A percentile compares a stretch with the other conserved stretches of the same genome.
Evolutionary conservation across 495 filamentous ascomycete genomes (phyloP).

Genomic region (Daldinia grandis): DNA sequence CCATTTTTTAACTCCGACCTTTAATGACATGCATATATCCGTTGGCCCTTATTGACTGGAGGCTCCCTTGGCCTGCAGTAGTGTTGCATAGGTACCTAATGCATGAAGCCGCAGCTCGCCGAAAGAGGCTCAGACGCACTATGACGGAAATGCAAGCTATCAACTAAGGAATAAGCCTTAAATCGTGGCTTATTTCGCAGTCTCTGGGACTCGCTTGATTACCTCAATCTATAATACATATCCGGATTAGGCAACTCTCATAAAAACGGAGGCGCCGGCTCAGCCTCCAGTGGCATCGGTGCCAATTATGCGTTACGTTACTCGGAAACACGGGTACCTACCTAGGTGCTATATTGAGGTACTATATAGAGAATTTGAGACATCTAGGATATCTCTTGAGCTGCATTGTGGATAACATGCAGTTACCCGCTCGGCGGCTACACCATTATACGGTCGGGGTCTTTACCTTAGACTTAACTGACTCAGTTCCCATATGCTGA

Average conservation of each 20-base stretch:
- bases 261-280: slow-evolving; percentile 1
- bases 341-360: no score
- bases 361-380: not conserved
- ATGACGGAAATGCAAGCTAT: not conserved
- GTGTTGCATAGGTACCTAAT: not conserved
- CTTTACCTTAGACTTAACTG: not conserved
- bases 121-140: not conserved
- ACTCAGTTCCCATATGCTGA: not conserved
- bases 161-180: slow-evolving; percentile 7
- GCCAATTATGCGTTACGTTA: slow-evolving; percentile 18
- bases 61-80: not conserved
- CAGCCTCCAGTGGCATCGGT: slow-evolving; percentile 5
- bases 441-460: not conserved
- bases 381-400: not conserved
- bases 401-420: not conserved
- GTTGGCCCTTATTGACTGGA: not conserved
- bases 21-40: not conserved
- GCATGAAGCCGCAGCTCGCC: slow-evolving; percentile 10
- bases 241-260: slow-evolving; percentile 22
- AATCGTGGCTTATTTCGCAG: slow-evolving; percentile 6
- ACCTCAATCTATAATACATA: slow-evolving; percentile 1
- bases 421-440: not conserved
- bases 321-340: not conserved
- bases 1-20: not conserved
- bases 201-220: not conserved